These are phyloP conservation scores for Pigoraptor vietnamica DNA, from an alignment of 78 protist species.

Conservation along the genomic window DNA sequence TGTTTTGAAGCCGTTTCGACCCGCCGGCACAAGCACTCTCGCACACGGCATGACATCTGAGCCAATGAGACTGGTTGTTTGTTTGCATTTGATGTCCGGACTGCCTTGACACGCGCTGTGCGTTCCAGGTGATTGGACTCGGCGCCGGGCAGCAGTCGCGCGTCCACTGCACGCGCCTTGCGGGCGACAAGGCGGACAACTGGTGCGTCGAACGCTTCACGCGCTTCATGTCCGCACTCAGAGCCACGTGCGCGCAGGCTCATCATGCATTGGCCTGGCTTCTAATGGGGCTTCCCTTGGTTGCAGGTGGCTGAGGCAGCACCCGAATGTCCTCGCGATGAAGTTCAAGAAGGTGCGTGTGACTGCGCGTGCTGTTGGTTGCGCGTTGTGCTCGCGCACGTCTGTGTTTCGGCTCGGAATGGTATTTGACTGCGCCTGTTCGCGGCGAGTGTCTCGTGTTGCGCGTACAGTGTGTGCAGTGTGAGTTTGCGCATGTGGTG, in stretches of 20 bases:
- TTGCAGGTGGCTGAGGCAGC: slow-evolving; percentile 53
- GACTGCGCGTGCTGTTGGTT: background rate
- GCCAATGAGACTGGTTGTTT: too few species aligned
- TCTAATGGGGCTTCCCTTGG: background rate
- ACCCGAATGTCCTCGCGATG: slow-evolving; percentile 65
- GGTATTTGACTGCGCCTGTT: too few species aligned
- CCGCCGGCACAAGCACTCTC: too few species aligned
- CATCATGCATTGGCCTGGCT: background rate
- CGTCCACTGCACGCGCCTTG: slow-evolving; percentile 73
- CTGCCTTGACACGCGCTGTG: too few species aligned
- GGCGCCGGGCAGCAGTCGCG: slow-evolving; percentile 85
- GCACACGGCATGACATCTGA: too few species aligned
- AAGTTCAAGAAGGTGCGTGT: slow-evolving; percentile 36
- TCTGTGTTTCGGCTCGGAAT: too few species aligned
- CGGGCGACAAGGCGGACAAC: slow-evolving; percentile 69
- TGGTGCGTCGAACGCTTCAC: slow-evolving; percentile 3
- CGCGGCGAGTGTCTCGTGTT: too few species aligned
- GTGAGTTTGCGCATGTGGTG: background rate
- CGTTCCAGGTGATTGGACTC: slow-evolving; percentile 44
- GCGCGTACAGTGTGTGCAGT: too few species aligned
- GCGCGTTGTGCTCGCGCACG: background rate
- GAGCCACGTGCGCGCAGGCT: background rate
- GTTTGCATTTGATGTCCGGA: background rate
- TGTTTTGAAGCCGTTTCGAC: too few species aligned
- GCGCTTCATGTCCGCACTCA: background rate